Percentiles rank a stretch among this genome's conserved stretches.
Conservation (phyloP, 2,329 filamentous ascomycete species). For the Ophiostoma perfectum region DNA sequence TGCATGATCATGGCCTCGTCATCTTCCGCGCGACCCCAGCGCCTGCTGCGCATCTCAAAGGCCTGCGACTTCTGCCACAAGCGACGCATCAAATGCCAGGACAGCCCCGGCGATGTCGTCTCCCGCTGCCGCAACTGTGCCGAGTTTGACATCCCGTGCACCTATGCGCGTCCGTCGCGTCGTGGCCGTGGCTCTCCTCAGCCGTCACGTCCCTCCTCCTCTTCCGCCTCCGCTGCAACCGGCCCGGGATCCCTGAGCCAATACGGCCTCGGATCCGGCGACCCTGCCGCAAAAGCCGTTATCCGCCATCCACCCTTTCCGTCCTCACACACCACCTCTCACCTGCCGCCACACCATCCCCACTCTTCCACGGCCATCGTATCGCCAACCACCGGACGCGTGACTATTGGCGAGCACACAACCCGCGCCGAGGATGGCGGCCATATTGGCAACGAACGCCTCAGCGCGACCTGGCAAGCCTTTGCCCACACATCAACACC, state of each 20-base stretch:
- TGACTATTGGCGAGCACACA: too few relatives aligned
- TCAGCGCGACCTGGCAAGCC: slow-evolving; percentile 26
- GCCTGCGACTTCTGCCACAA: slow-evolving; percentile 29
- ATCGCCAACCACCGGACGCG: too few relatives aligned
- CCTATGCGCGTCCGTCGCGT: slow-evolving; percentile 27
- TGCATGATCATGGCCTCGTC: slow-evolving; percentile 13
- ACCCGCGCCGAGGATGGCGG: slow-evolving; percentile 16
- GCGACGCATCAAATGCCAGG: slow-evolving; percentile 28
- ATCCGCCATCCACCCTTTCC: neutral
- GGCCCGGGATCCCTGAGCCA: neutral
- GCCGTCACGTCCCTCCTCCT: slow-evolving; percentile 12
- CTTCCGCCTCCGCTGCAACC: slow-evolving; percentile 4
- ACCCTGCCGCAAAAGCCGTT: neutral
- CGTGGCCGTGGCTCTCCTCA: slow-evolving; percentile 25
- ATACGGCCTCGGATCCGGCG: neutral
- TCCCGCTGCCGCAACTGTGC: slow-evolving; percentile 27
- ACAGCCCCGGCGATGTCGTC: slow-evolving; percentile 17
- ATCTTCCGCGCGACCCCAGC: slow-evolving; percentile 21
- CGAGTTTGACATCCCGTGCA: slow-evolving; percentile 28
- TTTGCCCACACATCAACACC: slow-evolving; percentile 27
- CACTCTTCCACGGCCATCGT: neutral
- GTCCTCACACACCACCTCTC: neutral
- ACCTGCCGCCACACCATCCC: neutral
- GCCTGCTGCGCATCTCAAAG: slow-evolving; percentile 25
- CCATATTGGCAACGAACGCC: slow-evolving; percentile 21